Base-by-base conservation (phyloP, 768 basidiomycete genomes). In the Leccinellum luteum region DNA sequence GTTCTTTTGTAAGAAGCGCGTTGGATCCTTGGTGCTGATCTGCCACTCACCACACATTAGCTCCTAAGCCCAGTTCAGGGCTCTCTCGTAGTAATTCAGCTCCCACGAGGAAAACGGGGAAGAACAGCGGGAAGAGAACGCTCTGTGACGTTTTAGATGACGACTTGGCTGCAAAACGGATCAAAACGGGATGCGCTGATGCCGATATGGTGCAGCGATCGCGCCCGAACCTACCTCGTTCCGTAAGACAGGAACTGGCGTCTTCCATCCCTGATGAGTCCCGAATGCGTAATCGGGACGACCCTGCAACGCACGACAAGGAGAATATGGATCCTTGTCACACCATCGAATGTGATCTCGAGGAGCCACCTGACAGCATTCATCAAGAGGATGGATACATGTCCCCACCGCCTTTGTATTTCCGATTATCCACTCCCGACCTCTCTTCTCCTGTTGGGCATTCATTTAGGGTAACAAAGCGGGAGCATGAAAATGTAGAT, bases 331-430 rank as follows among this genome's bases (percentile, higher is more conserved):
- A 74, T 38, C 74, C 74, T 34, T 73, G 73, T 43, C 64, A 64
- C 21, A 73, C 76, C 52, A 69, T 74, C 56, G 78, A 79, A 56
- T 72, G 75, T 38, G 74, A 81, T 57, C 73, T 75, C 8, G 73
- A 76, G 30, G 69, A 77, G 25, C 65, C 58, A 48, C 63, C 68
- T 32, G 77, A 82, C 52, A 66, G 63, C 10, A 83, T 90, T 15
- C 76, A 78, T 65, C 90, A 90, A 72, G 91, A 92, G 67, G 89
- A 89, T 59, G 90, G 91, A 15, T 93, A 92, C 71, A 77, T 89
- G 53, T 90, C 90, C n/a, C 90, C 89, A 15, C 74, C 81, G 9
- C 74, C 81, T 48, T 83, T 83, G 23, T 75, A 78, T 61, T 65
- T 69, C 60, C 79, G 78, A 51, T 73, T 72, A 58, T 76, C 76